A percentile compares a stretch with the other conserved stretches of the same genome.
Evolutionary conservation across 495 filamentous ascomycete species (phyloP).

Genomic region (Mytilinidion resinicola): DNA sequence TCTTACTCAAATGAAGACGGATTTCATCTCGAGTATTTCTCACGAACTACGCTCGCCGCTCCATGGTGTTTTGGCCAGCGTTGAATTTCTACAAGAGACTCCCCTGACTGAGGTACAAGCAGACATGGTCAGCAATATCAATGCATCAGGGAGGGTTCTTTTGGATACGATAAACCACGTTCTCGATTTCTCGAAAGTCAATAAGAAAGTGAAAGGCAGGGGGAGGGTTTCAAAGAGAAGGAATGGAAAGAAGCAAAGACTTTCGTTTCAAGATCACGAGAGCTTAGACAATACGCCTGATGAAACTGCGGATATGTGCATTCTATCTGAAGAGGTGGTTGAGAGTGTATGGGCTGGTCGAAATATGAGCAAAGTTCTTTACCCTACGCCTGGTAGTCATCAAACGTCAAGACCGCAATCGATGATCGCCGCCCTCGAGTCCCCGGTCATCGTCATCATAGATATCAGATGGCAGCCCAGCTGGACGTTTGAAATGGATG

Average conservation of each 20-base stretch:
- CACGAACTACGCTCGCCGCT: conserved; percentile 75
- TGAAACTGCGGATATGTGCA: conserved; percentile 25
- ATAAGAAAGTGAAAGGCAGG: background rate
- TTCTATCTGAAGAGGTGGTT: conserved; percentile 26
- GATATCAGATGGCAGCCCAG: conserved; percentile 52
- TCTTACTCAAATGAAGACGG: conserved; percentile 54
- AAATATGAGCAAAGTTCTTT: conserved; percentile 52
- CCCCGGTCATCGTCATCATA: conserved; percentile 52
- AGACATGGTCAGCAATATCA: conserved; percentile 65
- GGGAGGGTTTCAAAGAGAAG: conserved; percentile 25
- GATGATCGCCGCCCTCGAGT: conserved; percentile 32
- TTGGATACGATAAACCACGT: conserved; percentile 77
- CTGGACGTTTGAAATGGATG: conserved; percentile 61
- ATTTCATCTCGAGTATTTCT: conserved; percentile 65
- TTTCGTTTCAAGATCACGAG: background rate
- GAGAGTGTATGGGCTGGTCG: conserved; percentile 51
- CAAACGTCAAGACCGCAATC: no score
- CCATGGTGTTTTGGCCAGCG: conserved; percentile 66
- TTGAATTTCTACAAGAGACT: conserved; percentile 61
- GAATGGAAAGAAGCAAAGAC: no score
- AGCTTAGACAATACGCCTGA: no score
- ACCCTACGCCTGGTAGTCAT: conserved; percentile 12
- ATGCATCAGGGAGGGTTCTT: conserved; percentile 66
- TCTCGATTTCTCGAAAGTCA: background rate
- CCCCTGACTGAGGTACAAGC: conserved; percentile 48